phyloP scores from a whole-genome alignment of 2,329 filamentous ascomycete genomes.

The Ophiostoma sp. region DNA sequence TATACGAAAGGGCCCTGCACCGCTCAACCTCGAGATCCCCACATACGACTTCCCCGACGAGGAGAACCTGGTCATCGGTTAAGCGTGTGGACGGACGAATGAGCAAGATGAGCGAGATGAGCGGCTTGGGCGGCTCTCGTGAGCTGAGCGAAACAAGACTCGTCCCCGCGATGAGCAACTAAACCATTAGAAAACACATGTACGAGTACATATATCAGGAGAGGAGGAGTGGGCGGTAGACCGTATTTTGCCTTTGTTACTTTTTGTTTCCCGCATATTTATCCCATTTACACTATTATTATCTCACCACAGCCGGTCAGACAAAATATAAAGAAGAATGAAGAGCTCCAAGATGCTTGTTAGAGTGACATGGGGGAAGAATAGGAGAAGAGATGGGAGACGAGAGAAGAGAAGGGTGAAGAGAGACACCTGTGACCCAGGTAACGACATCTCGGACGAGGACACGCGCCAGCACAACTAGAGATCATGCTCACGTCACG shows the following conservation, averaged over 20 bases:
- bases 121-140: too few relatives aligned
- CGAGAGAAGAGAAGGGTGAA: background rate
- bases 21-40: slow-evolving; percentile 94
- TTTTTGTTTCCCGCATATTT: slow-evolving; percentile 7
- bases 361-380: background rate
- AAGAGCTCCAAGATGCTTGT: background rate
- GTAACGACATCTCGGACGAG: too few relatives aligned
- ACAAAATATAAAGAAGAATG: slow-evolving; percentile 5
- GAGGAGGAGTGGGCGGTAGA: background rate
- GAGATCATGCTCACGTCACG: too few relatives aligned
- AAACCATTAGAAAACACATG: background rate
- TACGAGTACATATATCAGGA: background rate
- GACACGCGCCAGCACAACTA: too few relatives aligned
- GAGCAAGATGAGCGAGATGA: too few relatives aligned
- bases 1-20: slow-evolving; percentile 94
- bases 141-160: too few relatives aligned
- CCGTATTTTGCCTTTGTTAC: slow-evolving; percentile 6
- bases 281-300: slow-evolving; percentile 11
- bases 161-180: background rate
- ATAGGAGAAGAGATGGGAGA: background rate
- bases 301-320: slow-evolving; percentile 7
- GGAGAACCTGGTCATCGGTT: slow-evolving; percentile 86
- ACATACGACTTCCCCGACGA: slow-evolving; percentile 90
- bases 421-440: too few relatives aligned
- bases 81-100: slow-evolving; percentile 36